phyloP scores from a whole-genome alignment of 345 rosid genomes.

The Brassica cretica region DNA sequence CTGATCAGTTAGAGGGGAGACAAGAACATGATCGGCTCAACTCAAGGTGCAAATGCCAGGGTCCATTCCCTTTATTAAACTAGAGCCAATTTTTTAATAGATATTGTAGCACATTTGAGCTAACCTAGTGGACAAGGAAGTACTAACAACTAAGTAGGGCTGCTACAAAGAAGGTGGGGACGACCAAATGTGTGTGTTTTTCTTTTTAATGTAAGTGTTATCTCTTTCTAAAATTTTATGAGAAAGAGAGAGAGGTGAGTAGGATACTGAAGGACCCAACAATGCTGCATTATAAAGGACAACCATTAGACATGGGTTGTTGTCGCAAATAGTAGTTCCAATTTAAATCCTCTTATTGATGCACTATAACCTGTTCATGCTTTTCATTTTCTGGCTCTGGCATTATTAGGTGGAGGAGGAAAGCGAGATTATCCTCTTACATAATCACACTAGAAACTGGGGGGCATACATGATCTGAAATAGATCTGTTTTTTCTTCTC shows the following conservation, averaged over 20 bases:
- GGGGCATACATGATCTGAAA: constrained; percentile 27
- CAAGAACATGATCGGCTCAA: constrained; percentile 2
- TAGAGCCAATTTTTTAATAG: background rate
- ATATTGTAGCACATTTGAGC: constrained; percentile 9
- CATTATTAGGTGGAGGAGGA: constrained; percentile 33
- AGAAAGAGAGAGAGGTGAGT: constrained; percentile 13
- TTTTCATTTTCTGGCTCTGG: constrained; percentile 28
- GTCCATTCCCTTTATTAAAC: background rate
- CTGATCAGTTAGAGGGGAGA: constrained; percentile 4
- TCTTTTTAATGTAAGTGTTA: constrained; percentile 2
- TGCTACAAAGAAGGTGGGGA: constrained; percentile 23
- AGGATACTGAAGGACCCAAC: constrained; percentile 32
- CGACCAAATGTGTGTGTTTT: constrained; percentile 23
- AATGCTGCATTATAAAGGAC: constrained; percentile 27
- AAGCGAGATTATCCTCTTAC: constrained; percentile 26
- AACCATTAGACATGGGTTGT: constrained; percentile 31
- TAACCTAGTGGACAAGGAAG: constrained; percentile 10
- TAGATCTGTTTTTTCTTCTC: constrained; percentile 13
- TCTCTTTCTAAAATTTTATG: constrained; percentile 19
- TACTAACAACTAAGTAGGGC: constrained; percentile 22
- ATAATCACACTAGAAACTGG: constrained; percentile 21
- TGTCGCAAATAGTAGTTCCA: constrained; percentile 36
- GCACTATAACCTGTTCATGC: constrained; percentile 35
- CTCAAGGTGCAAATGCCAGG: constrained; percentile 16
- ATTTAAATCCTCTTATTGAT: constrained; percentile 28